These are phyloP conservation scores for Candida michaelii DNA, from an alignment of 805 yeast genomes.

Conservation along the genomic window DNA sequence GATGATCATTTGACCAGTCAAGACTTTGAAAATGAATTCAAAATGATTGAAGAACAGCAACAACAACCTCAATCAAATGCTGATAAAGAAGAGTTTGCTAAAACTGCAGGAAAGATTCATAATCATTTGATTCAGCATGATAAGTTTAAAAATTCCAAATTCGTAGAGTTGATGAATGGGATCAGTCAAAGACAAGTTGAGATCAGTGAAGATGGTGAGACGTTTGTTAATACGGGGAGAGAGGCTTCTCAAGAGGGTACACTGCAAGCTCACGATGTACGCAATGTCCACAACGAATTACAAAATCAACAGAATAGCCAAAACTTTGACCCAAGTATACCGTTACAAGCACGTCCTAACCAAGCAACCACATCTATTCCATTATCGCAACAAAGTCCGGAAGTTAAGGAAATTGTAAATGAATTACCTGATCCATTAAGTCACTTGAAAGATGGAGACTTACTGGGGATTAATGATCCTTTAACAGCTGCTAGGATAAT, in stretches of 20 bases:
- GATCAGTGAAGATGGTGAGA: conserved; percentile 34
- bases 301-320: not conserved
- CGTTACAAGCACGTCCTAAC: conserved; percentile 9
- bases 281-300: too few relatives aligned
- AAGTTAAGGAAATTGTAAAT: not conserved
- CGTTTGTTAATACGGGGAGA: conserved; percentile 34
- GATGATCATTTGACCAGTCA: not conserved
- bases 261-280: too few relatives aligned
- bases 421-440: conserved; percentile 43
- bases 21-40: conserved; percentile 10
- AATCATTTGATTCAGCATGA: conserved; percentile 23
- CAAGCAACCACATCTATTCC: conserved; percentile 7
- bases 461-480: conserved; percentile 30
- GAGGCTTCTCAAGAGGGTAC: too few relatives aligned
- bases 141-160: conserved; percentile 37
- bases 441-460: conserved; percentile 41
- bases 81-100: conserved; percentile 40
- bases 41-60: conserved; percentile 2
- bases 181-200: conserved; percentile 39
- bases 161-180: conserved; percentile 39
- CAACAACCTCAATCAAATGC: conserved; percentile 16
- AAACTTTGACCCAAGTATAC: not conserved
- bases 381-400: not conserved
- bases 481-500: conserved; percentile 40
- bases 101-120: conserved; percentile 38